Percentiles rank a stretch among this genome's conserved stretches.
phyloP scores from a whole-genome alignment of 2,329 filamentous ascomycete species.

The Zalaria obscura region DNA sequence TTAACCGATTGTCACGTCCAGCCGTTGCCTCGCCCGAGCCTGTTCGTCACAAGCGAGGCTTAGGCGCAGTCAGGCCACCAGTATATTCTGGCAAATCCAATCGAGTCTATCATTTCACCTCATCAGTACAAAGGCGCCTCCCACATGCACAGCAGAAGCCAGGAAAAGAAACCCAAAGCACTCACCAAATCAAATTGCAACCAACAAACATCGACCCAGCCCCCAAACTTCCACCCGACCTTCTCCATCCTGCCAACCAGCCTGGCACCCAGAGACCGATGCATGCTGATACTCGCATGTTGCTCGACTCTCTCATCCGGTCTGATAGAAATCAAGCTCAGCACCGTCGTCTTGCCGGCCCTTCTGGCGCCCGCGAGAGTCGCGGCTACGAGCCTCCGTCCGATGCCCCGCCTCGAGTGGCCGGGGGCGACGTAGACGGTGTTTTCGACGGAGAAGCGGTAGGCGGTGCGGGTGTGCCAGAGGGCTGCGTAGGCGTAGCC shows the following conservation, averaged over 20 bases:
- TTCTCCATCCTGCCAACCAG: slow-evolving; percentile 7
- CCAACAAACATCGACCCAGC: slow-evolving; percentile 8
- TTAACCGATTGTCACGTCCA: no score
- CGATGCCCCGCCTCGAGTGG: slow-evolving; percentile 6
- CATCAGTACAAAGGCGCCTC: no score
- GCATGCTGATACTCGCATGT: slow-evolving; percentile 7
- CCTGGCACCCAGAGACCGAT: slow-evolving; percentile 7
- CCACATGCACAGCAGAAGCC: no score
- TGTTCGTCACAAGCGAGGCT: no score
- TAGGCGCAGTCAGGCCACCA: no score
- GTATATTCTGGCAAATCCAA: no score
- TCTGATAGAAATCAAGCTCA: slow-evolving; percentile 8
- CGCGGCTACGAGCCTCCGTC: slow-evolving; percentile 6
- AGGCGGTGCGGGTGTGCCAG: slow-evolving; percentile 9
- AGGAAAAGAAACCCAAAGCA: no score
- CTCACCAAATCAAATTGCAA: slow-evolving; percentile 7
- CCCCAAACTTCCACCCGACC: slow-evolving; percentile 11
- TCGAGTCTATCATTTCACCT: no score
- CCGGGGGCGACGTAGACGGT: slow-evolving; percentile 9
- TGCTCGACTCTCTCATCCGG: slow-evolving; percentile 6
- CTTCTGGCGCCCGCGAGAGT: slow-evolving; percentile 4
- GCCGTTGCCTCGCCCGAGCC: no score
- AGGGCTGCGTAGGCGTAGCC: slow-evolving; percentile 8
- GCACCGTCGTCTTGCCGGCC: slow-evolving; percentile 6
- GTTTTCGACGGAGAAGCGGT: slow-evolving; percentile 7